These are phyloP conservation scores for Rhododendron molle DNA, from an alignment of 148 eudicot genomes.

Conservation along the genomic window DNA sequence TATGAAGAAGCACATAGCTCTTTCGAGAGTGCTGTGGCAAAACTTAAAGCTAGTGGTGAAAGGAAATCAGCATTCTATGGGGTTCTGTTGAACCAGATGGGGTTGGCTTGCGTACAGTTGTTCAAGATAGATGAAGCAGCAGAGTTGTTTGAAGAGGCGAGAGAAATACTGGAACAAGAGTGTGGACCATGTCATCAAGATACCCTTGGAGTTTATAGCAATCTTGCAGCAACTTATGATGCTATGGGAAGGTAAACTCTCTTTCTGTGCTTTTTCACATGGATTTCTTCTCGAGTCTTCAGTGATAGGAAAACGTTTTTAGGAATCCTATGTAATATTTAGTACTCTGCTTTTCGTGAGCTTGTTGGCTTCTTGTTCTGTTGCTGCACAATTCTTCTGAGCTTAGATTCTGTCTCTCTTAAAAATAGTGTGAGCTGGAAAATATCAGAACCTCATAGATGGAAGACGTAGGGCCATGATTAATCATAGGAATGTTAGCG, in stretches of 20 bases:
- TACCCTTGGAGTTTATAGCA: conserved; percentile 97
- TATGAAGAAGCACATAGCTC: conserved; percentile 70
- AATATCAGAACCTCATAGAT: background rate
- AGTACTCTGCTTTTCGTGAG: background rate
- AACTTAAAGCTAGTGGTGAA: conserved; percentile 87
- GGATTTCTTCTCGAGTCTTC: background rate
- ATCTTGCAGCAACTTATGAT: conserved; percentile 98
- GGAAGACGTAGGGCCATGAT: background rate
- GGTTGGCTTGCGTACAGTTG: conserved; percentile 88
- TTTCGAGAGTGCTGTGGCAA: conserved; percentile 68
- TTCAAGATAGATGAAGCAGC: conserved; percentile 95
- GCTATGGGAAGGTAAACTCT: conserved; percentile 88
- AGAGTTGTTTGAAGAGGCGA: conserved; percentile 93
- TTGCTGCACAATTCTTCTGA: background rate
- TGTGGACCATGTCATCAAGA: conserved; percentile 95
- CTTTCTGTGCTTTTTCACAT: background rate
- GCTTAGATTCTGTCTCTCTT: background rate
- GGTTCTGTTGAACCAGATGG: conserved; percentile 93
- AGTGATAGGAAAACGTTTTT: background rate
- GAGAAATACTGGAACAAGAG: conserved; percentile 90
- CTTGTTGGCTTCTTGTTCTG: background rate
- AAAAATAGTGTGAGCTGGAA: background rate
- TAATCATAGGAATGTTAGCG: background rate
- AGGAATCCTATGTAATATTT: background rate
- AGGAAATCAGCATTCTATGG: conserved; percentile 96